A percentile compares a stretch with the other conserved stretches of the same genome.
Conservation (phyloP, 306 rosid genomes). For the Mimosa bimucronata region DNA sequence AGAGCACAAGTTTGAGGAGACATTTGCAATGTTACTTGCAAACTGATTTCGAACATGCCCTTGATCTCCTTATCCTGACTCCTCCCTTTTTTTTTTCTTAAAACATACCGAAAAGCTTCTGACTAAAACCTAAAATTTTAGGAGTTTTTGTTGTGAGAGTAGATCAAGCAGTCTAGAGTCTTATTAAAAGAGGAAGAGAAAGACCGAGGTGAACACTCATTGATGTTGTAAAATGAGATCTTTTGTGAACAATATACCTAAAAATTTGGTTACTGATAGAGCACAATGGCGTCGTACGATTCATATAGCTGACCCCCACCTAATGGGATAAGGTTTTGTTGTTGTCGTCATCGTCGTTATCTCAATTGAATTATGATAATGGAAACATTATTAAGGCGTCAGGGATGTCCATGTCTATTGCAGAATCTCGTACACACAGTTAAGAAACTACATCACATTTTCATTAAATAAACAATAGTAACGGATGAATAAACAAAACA, state of each 20-base stretch:
- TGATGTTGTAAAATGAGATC: too few relatives aligned
- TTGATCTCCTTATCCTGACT: neutral
- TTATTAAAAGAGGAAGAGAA: too few relatives aligned
- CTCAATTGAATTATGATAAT: constrained; percentile 1
- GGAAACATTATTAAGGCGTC: neutral
- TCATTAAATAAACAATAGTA: neutral
- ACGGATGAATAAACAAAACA: neutral
- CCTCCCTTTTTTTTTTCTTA: neutral
- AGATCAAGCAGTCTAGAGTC: too few relatives aligned
- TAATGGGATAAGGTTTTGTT: too few relatives aligned
- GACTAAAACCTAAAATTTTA: neutral
- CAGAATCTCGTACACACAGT: neutral
- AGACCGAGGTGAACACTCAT: too few relatives aligned
- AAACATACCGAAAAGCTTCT: neutral
- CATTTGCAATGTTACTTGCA: neutral
- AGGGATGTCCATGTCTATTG: neutral
- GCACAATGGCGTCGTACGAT: too few relatives aligned
- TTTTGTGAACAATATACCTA: too few relatives aligned
- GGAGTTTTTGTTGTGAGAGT: neutral
- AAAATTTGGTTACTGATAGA: too few relatives aligned
- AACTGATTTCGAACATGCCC: neutral
- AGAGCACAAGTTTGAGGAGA: neutral
- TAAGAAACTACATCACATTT: neutral
- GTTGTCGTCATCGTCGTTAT: too few relatives aligned
- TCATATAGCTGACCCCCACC: too few relatives aligned